Percentiles rank a stretch among this genome's conserved stretches.
Conservation (phyloP, 2,329 filamentous ascomycete genomes). For the Tothia fuscella region DNA sequence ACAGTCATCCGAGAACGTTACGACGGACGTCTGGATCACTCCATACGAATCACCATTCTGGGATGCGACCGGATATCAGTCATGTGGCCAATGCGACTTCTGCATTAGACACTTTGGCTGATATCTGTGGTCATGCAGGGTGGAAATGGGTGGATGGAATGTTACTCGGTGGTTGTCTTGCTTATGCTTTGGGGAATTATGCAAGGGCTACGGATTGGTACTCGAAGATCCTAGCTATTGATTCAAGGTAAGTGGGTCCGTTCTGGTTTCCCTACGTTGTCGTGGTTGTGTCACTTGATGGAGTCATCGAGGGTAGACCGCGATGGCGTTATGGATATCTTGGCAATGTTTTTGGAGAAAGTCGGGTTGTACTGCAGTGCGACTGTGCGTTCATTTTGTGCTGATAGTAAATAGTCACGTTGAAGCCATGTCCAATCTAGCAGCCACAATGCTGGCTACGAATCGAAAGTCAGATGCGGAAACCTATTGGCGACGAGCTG, state of each 20-base stretch:
- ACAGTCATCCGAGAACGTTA: constrained; percentile 4
- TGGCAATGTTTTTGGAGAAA: constrained; percentile 8
- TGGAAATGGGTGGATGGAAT: constrained; percentile 94
- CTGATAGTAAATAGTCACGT: too few relatives aligned
- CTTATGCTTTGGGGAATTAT: constrained; percentile 80
- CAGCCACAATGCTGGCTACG: constrained; percentile 76
- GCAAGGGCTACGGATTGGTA: constrained; percentile 67
- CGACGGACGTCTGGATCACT: constrained; percentile 7
- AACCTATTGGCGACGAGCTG: constrained; percentile 71
- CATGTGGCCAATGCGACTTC: constrained; percentile 45
- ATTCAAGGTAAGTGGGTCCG: too few relatives aligned
- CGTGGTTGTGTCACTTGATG: background rate
- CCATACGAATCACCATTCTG: background rate
- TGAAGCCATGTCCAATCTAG: constrained; percentile 87
- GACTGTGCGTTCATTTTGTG: too few relatives aligned
- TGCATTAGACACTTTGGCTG: constrained; percentile 60
- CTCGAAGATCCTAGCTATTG: constrained; percentile 49
- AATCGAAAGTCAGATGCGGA: constrained; percentile 75
- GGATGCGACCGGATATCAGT: background rate
- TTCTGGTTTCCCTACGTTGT: constrained; percentile 3
- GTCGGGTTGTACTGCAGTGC: constrained; percentile 28
- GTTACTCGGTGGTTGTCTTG: constrained; percentile 77
- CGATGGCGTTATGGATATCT: constrained; percentile 3
- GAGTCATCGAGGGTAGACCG: too few relatives aligned
- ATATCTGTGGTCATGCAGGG: constrained; percentile 63